Evolutionary conservation across 2,329 filamentous ascomycete species (phyloP), one percentile per base, ranked within the genome.

Genomic region (Verticillium nubilum): DNA sequence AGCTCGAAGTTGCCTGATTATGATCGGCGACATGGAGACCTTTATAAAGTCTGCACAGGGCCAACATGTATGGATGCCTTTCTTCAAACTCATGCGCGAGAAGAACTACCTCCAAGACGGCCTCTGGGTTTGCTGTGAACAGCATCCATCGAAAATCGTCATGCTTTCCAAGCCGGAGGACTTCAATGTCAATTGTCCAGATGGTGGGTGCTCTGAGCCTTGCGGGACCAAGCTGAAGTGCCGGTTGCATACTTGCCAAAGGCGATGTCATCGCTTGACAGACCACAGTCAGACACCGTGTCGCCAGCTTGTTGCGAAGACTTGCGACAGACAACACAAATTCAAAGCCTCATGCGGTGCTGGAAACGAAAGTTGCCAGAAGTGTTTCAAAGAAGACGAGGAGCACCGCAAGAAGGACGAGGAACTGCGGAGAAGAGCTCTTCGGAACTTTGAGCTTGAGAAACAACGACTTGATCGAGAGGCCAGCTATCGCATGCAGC

Each of bases 11-110:
- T 82, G 77, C 0, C 69, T 92, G 15, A 81, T 91, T n/a, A 76
- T 93, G 63, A 82, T 92, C 52, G 88, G 89, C 0, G 91, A 91
- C 66, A 79, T 85, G 58, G 72, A 82, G 0, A 92, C 89, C 0
- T 92, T 91, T 63, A 78, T 84, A 66, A 73, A 76, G 2, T 83
- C 80, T 63, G 77, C 77, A 27, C 87, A 86, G 66, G 86, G 86
- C 1, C 77, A 75, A 42, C 69, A 75, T 0, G 71, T 81, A 0
- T 92, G 88, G 88, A 63, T 63, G 0, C 76, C 76, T 0, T 81
- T 90, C 25, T 82, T 91, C 42, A 71, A 83, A 0, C 67, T 78
- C 0, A 65, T 92, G 23, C 84, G 82, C 56, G 64, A 73, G 0
- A 74, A 78, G 1, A 73, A 75, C 0, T 78, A 82, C 52, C 64